phyloP scores from a whole-genome alignment of 2,329 filamentous ascomycete species.

The Sarocladium brachiariae region DNA sequence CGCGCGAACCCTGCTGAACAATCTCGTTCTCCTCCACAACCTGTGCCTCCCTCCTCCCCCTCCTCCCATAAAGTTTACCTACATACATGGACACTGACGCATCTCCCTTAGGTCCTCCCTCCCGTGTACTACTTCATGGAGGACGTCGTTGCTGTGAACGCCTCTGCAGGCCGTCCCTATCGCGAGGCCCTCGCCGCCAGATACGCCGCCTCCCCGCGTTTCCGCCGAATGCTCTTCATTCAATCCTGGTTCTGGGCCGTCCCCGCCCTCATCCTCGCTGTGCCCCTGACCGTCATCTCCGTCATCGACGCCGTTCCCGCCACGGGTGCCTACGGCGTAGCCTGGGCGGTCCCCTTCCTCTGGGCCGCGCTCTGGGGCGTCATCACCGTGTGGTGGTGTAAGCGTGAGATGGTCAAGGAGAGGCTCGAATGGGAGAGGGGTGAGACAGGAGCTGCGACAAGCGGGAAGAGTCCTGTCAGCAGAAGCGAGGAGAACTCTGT shows the following conservation, averaged over 20 bases:
- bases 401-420: slow-evolving; percentile 29
- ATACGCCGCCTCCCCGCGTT: slow-evolving; percentile 34
- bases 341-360: slow-evolving; percentile 33
- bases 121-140: slow-evolving; percentile 60
- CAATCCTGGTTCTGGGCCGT: slow-evolving; percentile 36
- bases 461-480: neutral
- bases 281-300: slow-evolving; percentile 29
- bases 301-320: slow-evolving; percentile 27
- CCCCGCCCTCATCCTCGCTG: slow-evolving; percentile 29
- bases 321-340: slow-evolving; percentile 29
- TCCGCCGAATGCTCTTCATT: slow-evolving; percentile 32
- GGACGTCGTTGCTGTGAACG: slow-evolving; percentile 62
- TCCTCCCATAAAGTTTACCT: neutral
- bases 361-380: slow-evolving; percentile 28
- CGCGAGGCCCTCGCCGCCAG: slow-evolving; percentile 34
- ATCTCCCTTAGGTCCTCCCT: slow-evolving; percentile 42
- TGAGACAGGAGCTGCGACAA: neutral
- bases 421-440: slow-evolving; percentile 30
- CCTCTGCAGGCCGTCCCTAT: slow-evolving; percentile 42
- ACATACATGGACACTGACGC: neutral
- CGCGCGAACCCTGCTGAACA: too few species aligned
- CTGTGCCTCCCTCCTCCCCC: too few species aligned
- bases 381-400: slow-evolving; percentile 30
- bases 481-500: slow-evolving; percentile 7
- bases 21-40: slow-evolving; percentile 5